A percentile compares a stretch with the other conserved stretches of the same genome.
Conservation (phyloP, 2,329 filamentous ascomycete species). For the Fusarium nematophilum region DNA sequence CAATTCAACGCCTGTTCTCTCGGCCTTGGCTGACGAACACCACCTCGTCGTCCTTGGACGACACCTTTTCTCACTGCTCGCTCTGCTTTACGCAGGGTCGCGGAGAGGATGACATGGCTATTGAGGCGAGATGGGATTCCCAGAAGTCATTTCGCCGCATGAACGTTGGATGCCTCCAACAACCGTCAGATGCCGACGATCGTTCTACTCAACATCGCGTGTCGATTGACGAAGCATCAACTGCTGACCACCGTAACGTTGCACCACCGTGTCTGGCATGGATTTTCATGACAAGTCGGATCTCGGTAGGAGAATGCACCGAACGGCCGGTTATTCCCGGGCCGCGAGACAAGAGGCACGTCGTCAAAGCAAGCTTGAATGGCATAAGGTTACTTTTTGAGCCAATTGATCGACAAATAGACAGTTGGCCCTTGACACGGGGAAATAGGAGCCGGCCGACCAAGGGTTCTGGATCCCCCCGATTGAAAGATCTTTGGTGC, state of each 20-base stretch:
- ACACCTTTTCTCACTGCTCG: conserved; percentile 64
- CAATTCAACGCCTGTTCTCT: conserved; percentile 24
- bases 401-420: conserved; percentile 3
- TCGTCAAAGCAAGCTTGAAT: conserved; percentile 8
- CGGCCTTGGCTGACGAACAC: conserved; percentile 33
- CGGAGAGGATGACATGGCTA: conserved; percentile 55
- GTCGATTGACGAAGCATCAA: not conserved
- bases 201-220: not conserved
- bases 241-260: conserved; percentile 9
- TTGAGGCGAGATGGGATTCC: not conserved
- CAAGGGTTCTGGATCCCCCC: conserved; percentile 7
- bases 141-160: no score
- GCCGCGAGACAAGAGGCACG: no score
- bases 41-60: conserved; percentile 35
- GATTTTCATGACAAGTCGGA: conserved; percentile 3
- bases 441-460: not conserved
- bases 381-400: conserved; percentile 24
- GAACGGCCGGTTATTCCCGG: not conserved
- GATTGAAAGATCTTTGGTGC: conserved; percentile 10
- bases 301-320: conserved; percentile 1
- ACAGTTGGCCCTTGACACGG: conserved; percentile 5
- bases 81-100: conserved; percentile 59
- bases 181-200: not conserved
- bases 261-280: conserved; percentile 4
- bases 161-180: not conserved